phyloP scores from a whole-genome alignment of 345 rosid genomes.

The Euphorbia lathyris region DNA sequence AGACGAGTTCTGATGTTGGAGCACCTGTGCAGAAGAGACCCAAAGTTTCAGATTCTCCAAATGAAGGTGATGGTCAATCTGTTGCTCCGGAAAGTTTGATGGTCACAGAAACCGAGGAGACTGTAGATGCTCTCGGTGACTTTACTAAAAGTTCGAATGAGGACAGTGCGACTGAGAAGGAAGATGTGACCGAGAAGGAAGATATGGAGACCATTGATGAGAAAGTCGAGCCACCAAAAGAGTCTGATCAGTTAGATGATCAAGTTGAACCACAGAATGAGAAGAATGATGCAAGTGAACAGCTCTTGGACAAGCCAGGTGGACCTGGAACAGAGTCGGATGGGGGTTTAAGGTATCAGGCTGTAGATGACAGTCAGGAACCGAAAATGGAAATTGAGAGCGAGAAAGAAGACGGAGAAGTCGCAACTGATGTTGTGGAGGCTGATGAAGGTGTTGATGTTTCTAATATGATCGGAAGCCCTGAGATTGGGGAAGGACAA shows the following conservation, averaged over 20 bases:
- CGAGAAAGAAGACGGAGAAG: constrained; percentile 93
- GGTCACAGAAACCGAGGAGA: constrained; percentile 45
- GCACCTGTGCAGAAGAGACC: constrained; percentile 58
- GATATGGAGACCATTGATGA: constrained; percentile 52
- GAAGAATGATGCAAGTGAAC: constrained; percentile 40
- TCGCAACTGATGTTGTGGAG: constrained; percentile 58
- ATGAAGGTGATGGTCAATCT: constrained; percentile 42
- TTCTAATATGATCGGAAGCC: constrained; percentile 41
- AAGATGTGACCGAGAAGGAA: constrained; percentile 51
- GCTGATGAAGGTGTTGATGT: constrained; percentile 46
- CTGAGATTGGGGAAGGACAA: constrained; percentile 51
- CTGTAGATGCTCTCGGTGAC: constrained; percentile 41
- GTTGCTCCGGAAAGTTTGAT: constrained; percentile 36
- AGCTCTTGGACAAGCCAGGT: constrained; percentile 45
- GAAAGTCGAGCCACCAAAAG: constrained; percentile 46
- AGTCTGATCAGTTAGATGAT: constrained; percentile 39
- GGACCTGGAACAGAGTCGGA: constrained; percentile 38
- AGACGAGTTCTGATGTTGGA: constrained; percentile 35
- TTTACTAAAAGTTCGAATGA: constrained; percentile 33
- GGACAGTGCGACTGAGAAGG: constrained; percentile 49
- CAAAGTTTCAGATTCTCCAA: constrained; percentile 46
- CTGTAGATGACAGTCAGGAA: constrained; percentile 50
- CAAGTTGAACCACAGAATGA: constrained; percentile 42
- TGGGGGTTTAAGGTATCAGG: constrained; percentile 47
- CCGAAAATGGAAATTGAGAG: constrained; percentile 42